Percentiles rank a stretch among this genome's conserved stretches.
phyloP scores from a whole-genome alignment of 2,329 filamentous ascomycete species.

The Macrophomina pseudophaseolina region DNA sequence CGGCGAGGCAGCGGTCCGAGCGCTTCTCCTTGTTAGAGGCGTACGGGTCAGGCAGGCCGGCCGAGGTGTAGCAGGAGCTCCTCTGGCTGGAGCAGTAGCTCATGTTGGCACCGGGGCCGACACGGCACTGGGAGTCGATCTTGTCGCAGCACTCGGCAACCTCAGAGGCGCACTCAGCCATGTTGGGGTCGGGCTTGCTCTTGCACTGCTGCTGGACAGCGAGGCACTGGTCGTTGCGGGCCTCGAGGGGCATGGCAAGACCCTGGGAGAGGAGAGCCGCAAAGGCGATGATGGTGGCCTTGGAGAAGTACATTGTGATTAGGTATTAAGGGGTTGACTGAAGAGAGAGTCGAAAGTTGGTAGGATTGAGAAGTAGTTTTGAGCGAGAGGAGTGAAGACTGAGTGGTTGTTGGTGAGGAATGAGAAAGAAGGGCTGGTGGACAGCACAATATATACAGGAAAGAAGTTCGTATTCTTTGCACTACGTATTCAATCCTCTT shows the following conservation, averaged over 20 bases:
- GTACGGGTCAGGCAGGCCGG: constrained; percentile 14
- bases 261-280: constrained; percentile 24
- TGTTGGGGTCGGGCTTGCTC: constrained; percentile 12
- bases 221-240: constrained; percentile 11
- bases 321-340: constrained; percentile 4
- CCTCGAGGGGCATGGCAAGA: constrained; percentile 19
- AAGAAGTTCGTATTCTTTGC: constrained; percentile 16
- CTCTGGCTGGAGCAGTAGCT: constrained; percentile 6
- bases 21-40: not conserved
- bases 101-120: constrained; percentile 21
- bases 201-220: constrained; percentile 18
- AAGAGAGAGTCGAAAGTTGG: not conserved
- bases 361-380: not conserved
- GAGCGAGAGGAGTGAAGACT: constrained; percentile 11
- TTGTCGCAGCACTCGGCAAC: constrained; percentile 1
- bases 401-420: constrained; percentile 16
- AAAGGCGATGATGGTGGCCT: constrained; percentile 27
- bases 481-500: not conserved
- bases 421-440: not conserved
- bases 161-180: not conserved
- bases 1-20: not conserved
- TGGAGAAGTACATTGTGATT: constrained; percentile 25
- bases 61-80: not conserved
- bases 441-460: constrained; percentile 8
- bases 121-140: constrained; percentile 8